A percentile compares a stretch with the other conserved stretches of the same genome.
These are phyloP conservation scores for Mycena chlorophos DNA, from an alignment of 768 basidiomycete species.

Conservation along the genomic window DNA sequence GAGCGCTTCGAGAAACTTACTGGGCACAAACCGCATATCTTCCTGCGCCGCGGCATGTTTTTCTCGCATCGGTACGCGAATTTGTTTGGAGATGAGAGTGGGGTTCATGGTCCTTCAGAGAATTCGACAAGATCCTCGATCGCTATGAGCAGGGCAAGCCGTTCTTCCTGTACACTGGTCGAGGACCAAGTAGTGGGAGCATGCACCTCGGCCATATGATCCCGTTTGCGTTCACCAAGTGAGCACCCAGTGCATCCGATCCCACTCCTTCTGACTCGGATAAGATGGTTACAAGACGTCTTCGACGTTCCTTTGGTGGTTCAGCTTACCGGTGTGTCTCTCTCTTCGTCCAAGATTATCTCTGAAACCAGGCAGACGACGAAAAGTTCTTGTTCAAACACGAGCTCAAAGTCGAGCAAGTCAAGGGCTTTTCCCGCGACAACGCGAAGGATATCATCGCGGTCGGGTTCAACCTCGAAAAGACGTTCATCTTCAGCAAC, in stretches of 20 bases:
- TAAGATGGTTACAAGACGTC: constrained; percentile 94
- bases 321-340: constrained; percentile 78
- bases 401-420: constrained; percentile 87
- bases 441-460: constrained; percentile 98
- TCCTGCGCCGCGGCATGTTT: constrained; percentile 91
- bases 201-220: constrained; percentile 99
- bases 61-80: constrained; percentile 89
- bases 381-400: constrained; percentile 99
- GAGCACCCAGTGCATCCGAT: constrained; percentile 27
- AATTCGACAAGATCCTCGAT: constrained; percentile 91
- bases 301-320: constrained; percentile 94
- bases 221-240: constrained; percentile 97
- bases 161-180: constrained; percentile 96
- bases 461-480: constrained; percentile 86
- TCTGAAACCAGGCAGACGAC: constrained; percentile 60
- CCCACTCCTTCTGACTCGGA: constrained; percentile 1
- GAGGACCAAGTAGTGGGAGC: constrained; percentile 94
- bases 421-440: constrained; percentile 72
- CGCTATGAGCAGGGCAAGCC: constrained; percentile 96
- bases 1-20: constrained; percentile 90
- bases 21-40: constrained; percentile 82
- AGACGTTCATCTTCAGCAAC: constrained; percentile 97
- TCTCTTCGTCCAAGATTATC: not conserved
- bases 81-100: not conserved
- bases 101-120: constrained; percentile 47